Conservation (phyloP, 768 basidiomycete genomes). For the Fibroporia radiculosa region DNA sequence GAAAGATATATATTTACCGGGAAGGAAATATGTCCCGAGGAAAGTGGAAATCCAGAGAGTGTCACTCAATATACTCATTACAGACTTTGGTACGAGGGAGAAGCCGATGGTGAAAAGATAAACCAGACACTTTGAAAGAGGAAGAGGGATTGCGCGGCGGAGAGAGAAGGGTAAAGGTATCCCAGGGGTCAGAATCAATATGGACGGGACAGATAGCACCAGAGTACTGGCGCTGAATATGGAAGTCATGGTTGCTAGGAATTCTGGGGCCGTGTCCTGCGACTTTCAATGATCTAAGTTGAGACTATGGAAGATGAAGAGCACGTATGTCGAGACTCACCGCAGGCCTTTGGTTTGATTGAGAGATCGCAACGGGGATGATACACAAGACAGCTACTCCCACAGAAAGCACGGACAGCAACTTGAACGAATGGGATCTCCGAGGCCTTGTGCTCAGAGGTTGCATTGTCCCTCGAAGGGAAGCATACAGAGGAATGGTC, state of each 20-base stretch:
- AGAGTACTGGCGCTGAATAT: constrained; percentile 45
- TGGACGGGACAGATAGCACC: constrained; percentile 48
- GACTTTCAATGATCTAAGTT: not conserved
- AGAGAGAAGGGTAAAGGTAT: constrained; percentile 39
- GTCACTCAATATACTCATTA: constrained; percentile 38
- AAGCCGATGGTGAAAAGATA: constrained; percentile 35
- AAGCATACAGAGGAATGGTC: constrained; percentile 59
- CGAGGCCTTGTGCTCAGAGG: constrained; percentile 34
- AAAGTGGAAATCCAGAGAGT: constrained; percentile 43
- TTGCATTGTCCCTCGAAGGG: constrained; percentile 39
- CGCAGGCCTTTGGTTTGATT: constrained; percentile 34
- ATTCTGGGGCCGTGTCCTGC: constrained; percentile 20
- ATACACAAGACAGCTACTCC: constrained; percentile 40
- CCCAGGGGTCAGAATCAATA: constrained; percentile 49
- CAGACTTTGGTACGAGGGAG: constrained; percentile 34
- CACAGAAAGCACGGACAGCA: constrained; percentile 45
- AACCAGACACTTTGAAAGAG: constrained; percentile 38
- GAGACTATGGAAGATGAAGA: constrained; percentile 14
- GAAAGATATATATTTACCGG: constrained; percentile 32
- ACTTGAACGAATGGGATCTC: constrained; percentile 47
- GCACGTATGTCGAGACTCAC: constrained; percentile 31
- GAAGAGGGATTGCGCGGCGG: constrained; percentile 33
- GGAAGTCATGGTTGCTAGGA: constrained; percentile 29
- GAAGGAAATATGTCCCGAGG: constrained; percentile 52
- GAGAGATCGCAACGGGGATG: constrained; percentile 50